Evolutionary conservation across 106 monocot species (phyloP), one percentile per base, ranked within the genome.

Genomic region (Apostasia ramifera): DNA sequence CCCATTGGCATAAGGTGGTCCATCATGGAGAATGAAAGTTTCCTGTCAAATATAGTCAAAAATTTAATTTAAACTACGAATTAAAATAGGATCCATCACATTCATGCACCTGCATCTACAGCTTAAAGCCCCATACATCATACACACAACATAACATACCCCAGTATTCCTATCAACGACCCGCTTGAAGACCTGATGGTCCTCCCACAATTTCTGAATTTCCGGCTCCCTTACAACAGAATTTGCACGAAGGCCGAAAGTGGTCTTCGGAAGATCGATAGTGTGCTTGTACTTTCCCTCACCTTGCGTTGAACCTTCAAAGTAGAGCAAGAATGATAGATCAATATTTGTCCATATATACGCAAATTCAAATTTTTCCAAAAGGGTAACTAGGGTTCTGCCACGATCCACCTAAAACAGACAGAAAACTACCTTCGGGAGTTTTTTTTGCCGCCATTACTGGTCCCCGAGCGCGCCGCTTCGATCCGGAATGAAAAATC

Each of bases 1-100:
- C n/a, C 95, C 95, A 73, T 97, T 97, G 3, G 95, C 95, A 84
- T 97, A 97, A 53, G 95, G 95, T 64, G 95, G 95, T 11, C 95
- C 95, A 80, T 97, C 95, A 79, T 97, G 95, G 38, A 97, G 80
- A 77, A 91, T 77, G 71, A 92, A 97, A 15, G 66, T 80, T 65
- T 73, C 82, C 95, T 97, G 84, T 39, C 14, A 79, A 74, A 67
- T 38, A 81, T 15, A 7, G 57, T 50, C 47, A 70, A 65, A 72
- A 72, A 51, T 47, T 59, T 11, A 44, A 45, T 40, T 65, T 47
- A 59, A 48, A 15, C 47, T 2, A 5, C 14, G 47, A 8, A 10
- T 47, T 4, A 42, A 41, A 48, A 65, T 47, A 47, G n/a, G 48
- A 3, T 48, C 15, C 65, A 65, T 47, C 8, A 47, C 2, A 64